Conservation (phyloP, 2,329 filamentous ascomycete species). For the Aureobasidium sp. region DNA sequence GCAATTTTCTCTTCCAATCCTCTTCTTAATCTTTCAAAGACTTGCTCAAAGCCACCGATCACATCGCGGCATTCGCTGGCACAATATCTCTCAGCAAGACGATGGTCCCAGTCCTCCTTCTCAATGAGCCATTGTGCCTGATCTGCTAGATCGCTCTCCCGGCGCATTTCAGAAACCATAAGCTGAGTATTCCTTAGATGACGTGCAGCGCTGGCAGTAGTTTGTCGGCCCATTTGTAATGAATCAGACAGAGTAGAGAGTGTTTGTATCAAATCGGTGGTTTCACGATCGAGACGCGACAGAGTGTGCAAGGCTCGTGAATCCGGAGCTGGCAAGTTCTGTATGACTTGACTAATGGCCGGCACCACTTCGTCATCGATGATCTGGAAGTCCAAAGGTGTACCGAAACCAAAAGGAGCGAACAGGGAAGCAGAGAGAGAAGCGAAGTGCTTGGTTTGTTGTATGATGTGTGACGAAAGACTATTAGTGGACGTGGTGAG, state of each 20-base stretch:
- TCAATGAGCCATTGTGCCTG: conserved; percentile 77
- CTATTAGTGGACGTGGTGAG: conserved; percentile 31
- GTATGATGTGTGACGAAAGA: conserved; percentile 63
- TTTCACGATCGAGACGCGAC: conserved; percentile 57
- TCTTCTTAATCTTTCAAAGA: conserved; percentile 72
- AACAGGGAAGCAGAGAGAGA: conserved; percentile 64
- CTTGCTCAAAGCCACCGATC: conserved; percentile 83
- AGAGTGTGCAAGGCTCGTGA: conserved; percentile 59
- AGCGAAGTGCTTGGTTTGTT: conserved; percentile 70
- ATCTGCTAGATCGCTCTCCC: conserved; percentile 74
- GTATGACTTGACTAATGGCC: conserved; percentile 56
- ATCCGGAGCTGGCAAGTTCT: conserved; percentile 61
- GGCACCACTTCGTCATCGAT: conserved; percentile 61
- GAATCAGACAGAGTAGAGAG: conserved; percentile 84
- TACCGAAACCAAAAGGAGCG: conserved; percentile 58
- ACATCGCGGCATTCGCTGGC: conserved; percentile 80
- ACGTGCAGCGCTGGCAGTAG: conserved; percentile 71
- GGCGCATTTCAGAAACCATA: conserved; percentile 74
- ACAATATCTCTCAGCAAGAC: conserved; percentile 70
- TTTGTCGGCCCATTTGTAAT: conserved; percentile 88
- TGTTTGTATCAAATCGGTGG: conserved; percentile 66
- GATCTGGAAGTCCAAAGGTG: conserved; percentile 56
- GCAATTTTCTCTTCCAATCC: conserved; percentile 14
- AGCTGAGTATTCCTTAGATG: conserved; percentile 76
- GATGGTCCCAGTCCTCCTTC: conserved; percentile 76